Percentiles rank a stretch among this genome's conserved stretches.
phyloP scores from a whole-genome alignment of 2,329 filamentous ascomycete genomes.

The Monosporascus sp. region DNA sequence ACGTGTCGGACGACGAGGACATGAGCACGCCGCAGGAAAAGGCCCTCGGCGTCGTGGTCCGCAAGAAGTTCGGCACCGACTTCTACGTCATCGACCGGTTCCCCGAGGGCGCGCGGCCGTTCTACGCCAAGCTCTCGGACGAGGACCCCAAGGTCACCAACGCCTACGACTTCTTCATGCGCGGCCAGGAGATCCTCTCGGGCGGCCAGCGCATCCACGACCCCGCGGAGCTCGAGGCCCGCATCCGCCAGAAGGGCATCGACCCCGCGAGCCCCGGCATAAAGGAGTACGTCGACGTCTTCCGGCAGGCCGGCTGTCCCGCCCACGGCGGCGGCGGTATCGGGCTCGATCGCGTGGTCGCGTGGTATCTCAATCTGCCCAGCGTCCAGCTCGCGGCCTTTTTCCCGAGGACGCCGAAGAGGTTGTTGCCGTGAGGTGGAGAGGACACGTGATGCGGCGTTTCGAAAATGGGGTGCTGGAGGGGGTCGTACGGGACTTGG shows the following conservation, averaged over 20 bases:
- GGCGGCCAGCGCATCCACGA: constrained; percentile 90
- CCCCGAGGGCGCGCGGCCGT: constrained; percentile 80
- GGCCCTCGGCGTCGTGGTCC: constrained; percentile 80
- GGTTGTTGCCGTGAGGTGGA: constrained; percentile 42
- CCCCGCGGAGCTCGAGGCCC: constrained; percentile 67
- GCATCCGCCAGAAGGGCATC: constrained; percentile 74
- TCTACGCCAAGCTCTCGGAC: constrained; percentile 70
- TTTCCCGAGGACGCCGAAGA: constrained; percentile 57
- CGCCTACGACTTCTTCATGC: constrained; percentile 71
- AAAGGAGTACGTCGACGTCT: constrained; percentile 84
- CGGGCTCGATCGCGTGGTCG: constrained; percentile 80
- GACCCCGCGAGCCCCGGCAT: constrained; percentile 71
- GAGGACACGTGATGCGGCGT: too few relatives aligned
- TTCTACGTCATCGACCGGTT: constrained; percentile 98
- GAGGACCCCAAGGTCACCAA: constrained; percentile 52
- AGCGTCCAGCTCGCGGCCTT: constrained; percentile 54
- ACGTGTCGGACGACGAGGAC: constrained; percentile 73
- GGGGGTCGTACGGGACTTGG: too few relatives aligned
- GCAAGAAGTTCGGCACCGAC: constrained; percentile 86
- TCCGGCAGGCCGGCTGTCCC: constrained; percentile 76
- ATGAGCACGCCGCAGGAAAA: constrained; percentile 79
- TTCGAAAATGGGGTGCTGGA: too few relatives aligned
- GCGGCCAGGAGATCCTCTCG: constrained; percentile 87
- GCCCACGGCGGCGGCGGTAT: constrained; percentile 88
- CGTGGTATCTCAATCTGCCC: constrained; percentile 55